phyloP scores from a whole-genome alignment of 306 rosid genomes.

The Cajanus cajan region DNA sequence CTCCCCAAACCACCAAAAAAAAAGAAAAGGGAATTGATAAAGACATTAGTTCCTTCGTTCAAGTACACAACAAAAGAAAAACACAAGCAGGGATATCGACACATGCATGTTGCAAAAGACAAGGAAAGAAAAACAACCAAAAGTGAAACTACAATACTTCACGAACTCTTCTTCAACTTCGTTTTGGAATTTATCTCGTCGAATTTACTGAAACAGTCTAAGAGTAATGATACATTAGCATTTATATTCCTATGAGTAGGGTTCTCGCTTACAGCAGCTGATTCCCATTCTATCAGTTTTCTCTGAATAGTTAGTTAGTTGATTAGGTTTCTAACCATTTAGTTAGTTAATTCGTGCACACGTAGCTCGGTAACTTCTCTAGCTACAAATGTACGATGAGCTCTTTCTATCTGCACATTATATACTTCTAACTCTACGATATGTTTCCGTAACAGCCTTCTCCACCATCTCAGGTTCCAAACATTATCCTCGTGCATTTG shows the following conservation, averaged over 20 bases:
- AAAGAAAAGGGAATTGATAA: not conserved
- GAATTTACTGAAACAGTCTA: slow-evolving; percentile 6
- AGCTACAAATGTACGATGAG: not conserved
- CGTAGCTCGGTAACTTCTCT: not conserved
- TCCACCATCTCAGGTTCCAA: not conserved
- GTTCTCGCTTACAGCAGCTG: not conserved
- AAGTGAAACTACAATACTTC: slow-evolving; percentile 12
- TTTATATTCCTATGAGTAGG: not conserved
- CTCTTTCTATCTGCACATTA: not conserved
- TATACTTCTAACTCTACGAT: not conserved
- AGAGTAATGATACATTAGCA: not conserved
- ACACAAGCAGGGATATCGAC: not conserved
- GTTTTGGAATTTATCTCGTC: not conserved
- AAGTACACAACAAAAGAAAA: not conserved
- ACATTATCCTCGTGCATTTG: not conserved
- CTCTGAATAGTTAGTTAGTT: not conserved
- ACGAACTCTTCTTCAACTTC: not conserved
- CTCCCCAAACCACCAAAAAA: not conserved
- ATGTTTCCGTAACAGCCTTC: not conserved
- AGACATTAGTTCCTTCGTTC: slow-evolving; percentile 10
- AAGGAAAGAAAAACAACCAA: not conserved
- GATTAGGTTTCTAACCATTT: not conserved
- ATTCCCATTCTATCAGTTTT: not conserved
- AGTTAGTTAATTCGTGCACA: not conserved
- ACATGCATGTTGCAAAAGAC: slow-evolving; percentile 12